These are phyloP conservation scores for Penicillium subrubescens DNA, from an alignment of 495 filamentous ascomycete genomes.

Conservation along the genomic window DNA sequence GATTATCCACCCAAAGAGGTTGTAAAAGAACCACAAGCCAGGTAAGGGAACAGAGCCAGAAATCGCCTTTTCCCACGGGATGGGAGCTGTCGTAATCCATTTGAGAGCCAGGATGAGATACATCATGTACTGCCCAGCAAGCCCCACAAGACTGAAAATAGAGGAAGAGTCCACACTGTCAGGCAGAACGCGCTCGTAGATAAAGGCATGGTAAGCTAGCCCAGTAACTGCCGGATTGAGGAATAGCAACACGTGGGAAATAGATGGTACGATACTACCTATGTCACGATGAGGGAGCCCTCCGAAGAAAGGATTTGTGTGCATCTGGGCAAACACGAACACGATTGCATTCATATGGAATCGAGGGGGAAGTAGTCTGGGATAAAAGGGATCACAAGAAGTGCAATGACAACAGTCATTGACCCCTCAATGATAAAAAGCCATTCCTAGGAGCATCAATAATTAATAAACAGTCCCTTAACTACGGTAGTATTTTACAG, in stretches of 20 bases:
- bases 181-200: background rate
- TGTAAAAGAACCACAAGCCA: background rate
- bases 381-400: background rate
- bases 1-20: background rate
- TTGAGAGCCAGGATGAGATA: background rate
- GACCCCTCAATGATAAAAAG: background rate
- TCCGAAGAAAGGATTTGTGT: background rate
- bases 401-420: background rate
- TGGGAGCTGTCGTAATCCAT: background rate
- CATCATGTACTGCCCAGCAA: background rate
- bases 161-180: background rate
- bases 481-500: background rate
- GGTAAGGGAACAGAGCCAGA: background rate
- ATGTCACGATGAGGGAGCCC: background rate
- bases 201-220: background rate
- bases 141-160: background rate
- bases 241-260: background rate
- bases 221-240: background rate
- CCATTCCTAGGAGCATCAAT: background rate
- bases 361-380: too few relatives aligned
- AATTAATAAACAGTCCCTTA: background rate
- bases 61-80: background rate
- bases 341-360: background rate
- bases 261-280: background rate
- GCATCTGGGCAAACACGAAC: background rate